phyloP scores from a whole-genome alignment of 257 asterid species.

The Solanum etuberosum region DNA sequence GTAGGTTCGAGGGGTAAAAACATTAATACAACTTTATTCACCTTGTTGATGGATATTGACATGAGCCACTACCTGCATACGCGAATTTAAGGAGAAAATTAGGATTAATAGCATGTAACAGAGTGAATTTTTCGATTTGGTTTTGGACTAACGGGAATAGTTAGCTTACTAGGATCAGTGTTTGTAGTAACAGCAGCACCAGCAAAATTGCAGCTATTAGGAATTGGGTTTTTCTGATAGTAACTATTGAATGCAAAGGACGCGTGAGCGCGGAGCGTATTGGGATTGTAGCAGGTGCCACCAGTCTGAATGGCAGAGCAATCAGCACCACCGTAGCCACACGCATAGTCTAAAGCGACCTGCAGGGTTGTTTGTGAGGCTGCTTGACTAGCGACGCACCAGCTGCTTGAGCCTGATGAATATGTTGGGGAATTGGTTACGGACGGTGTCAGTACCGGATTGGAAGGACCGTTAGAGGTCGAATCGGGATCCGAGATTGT shows the following conservation, averaged over 20 bases:
- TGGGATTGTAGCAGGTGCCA: slow-evolving; percentile 42
- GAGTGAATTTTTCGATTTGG: background rate
- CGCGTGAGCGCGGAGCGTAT: slow-evolving; percentile 38
- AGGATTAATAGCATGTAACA: background rate
- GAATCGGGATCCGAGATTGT: slow-evolving; percentile 38
- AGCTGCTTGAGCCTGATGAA: slow-evolving; percentile 42
- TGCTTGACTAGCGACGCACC: slow-evolving; percentile 69
- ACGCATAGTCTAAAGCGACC: slow-evolving; percentile 61
- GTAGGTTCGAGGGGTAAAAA: background rate
- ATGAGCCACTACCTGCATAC: slow-evolving; percentile 56
- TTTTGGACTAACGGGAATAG: background rate
- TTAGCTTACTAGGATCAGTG: slow-evolving; percentile 59
- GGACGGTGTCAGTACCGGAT: slow-evolving; percentile 33
- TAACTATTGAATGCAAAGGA: slow-evolving; percentile 61
- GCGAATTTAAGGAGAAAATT: background rate
- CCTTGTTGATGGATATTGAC: slow-evolving; percentile 68
- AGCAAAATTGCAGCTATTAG: slow-evolving; percentile 67
- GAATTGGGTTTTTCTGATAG: slow-evolving; percentile 59
- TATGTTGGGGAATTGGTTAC: slow-evolving; percentile 22
- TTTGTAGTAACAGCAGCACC: slow-evolving; percentile 56
- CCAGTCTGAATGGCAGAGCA: slow-evolving; percentile 49
- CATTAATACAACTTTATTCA: background rate
- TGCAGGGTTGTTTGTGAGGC: slow-evolving; percentile 43
- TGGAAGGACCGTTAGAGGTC: slow-evolving; percentile 27
- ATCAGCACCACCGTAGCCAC: slow-evolving; percentile 61